Percentiles rank a stretch among this genome's conserved stretches.
phyloP scores from a whole-genome alignment of 352 stramenopile species.

The Ophiocytium majus region DNA sequence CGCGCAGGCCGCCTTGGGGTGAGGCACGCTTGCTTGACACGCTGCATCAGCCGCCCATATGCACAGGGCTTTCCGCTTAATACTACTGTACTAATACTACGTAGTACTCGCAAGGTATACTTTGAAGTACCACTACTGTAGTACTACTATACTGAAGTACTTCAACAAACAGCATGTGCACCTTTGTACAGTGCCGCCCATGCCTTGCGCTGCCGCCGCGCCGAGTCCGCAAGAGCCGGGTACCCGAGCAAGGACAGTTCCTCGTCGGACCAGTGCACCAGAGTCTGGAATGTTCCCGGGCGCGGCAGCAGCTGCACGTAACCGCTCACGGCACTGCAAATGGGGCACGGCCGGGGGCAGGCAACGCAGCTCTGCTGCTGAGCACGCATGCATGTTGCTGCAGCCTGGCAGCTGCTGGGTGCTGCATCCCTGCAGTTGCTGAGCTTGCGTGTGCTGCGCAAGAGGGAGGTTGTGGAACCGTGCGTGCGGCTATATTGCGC shows the following conservation, averaged over 20 bases:
- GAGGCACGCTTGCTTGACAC: too few relatives aligned
- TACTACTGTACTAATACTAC: too few relatives aligned
- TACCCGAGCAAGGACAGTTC: not conserved
- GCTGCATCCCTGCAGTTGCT: not conserved
- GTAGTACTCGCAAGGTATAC: too few relatives aligned
- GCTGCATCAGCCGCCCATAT: too few relatives aligned
- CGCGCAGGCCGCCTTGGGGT: too few relatives aligned
- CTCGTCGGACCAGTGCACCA: slow-evolving; percentile 49
- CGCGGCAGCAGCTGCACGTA: slow-evolving; percentile 46
- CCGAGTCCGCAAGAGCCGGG: not conserved
- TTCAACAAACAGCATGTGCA: too few relatives aligned
- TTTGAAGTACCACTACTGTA: too few relatives aligned
- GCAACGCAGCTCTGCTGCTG: not conserved
- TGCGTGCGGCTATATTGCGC: not conserved
- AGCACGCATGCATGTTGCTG: not conserved
- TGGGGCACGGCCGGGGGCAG: not conserved
- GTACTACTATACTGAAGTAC: too few relatives aligned
- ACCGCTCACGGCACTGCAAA: slow-evolving; percentile 28
- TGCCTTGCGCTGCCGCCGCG: not conserved
- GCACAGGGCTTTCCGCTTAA: too few relatives aligned
- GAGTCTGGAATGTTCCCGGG: slow-evolving; percentile 42
- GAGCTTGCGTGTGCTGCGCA: not conserved
- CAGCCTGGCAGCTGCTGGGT: not conserved
- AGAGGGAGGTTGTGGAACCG: not conserved
- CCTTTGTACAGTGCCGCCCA: not conserved